These are phyloP conservation scores for Russula emetica DNA, from an alignment of 768 basidiomycete genomes.

Conservation along the genomic window DNA sequence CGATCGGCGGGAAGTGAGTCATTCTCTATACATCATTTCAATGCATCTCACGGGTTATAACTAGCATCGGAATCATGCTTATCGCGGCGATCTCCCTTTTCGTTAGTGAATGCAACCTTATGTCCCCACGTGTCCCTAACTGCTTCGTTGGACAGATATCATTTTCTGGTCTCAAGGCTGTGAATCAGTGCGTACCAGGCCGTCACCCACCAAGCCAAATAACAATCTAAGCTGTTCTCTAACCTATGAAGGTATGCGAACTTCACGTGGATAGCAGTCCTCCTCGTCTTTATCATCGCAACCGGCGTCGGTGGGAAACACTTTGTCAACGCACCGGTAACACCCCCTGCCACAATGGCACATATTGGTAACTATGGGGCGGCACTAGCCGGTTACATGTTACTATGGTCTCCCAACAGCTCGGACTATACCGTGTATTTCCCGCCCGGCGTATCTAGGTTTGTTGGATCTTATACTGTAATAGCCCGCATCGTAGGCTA, in stretches of 20 bases:
- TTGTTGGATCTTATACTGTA: constrained; percentile 14
- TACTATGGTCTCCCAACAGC: constrained; percentile 56
- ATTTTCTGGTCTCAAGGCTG: constrained; percentile 61
- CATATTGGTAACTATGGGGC: constrained; percentile 61
- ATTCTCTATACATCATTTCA: neutral
- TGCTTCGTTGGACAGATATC: constrained; percentile 41
- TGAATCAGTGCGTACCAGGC: constrained; percentile 45
- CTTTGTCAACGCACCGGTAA: constrained; percentile 45
- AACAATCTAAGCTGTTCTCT: neutral
- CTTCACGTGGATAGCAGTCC: constrained; percentile 69
- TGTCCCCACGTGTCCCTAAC: neutral
- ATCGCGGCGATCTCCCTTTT: constrained; percentile 64
- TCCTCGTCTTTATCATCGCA: constrained; percentile 66
- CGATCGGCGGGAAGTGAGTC: constrained; percentile 48
- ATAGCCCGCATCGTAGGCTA: neutral
- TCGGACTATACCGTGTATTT: constrained; percentile 78
- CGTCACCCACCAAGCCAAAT: neutral
- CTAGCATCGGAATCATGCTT: constrained; percentile 69
- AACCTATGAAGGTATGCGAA: constrained; percentile 58
- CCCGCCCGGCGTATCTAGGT: constrained; percentile 55
- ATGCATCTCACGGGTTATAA: neutral
- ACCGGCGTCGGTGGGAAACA: constrained; percentile 70
- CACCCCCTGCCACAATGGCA: constrained; percentile 48
- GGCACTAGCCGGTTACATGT: constrained; percentile 66
- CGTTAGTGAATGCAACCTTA: constrained; percentile 27